Evolutionary conservation across 1,284 basidiomycete genomes (phyloP), one percentile per base, ranked within the genome.

Genomic region (Malassezia japonica): DNA sequence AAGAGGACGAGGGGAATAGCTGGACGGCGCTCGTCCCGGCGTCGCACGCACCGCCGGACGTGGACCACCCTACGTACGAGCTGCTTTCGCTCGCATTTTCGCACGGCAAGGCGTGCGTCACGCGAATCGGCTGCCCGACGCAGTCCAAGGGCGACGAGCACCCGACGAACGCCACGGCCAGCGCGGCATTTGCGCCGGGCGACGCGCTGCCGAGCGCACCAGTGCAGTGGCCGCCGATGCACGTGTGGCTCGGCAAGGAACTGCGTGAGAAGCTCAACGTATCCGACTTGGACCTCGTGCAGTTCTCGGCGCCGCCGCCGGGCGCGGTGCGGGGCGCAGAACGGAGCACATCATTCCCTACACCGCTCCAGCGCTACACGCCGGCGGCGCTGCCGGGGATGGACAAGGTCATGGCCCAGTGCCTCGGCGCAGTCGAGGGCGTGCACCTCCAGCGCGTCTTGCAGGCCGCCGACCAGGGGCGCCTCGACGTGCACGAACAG

Each of bases 261-360:
- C 42, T 65, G 15, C 48, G 67, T 18, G 54, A 53, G 23, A 61
- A 64, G 50, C 56, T 70, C 9, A 60, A 57, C n/a, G 47, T 67
- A 15, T 40, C 55, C 16, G 66, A 69, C 31, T 60, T 55, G 29
- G 66, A 69, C 40, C 53, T 69, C 6, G 49, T 66, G 5, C 59
- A 54, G 8, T 50, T 65, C 34, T 49, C 60, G 31, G 38, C 59
- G 9, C 60, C 64, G 4, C 59, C 64, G 34, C 64, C 64, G 4
- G 58, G 64, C 3, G 58, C 52, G 5, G 23, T 39, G 28, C 48
- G 40, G 4, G 24, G 23, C 18, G 24, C n/a, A 6, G 2, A 40
- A 15, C 23, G 6, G 4, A 12, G 24, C 6, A 20, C 2, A 7
- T 7, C 12, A 25, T 24, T 23, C 16, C 12, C 23, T 21, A 21